Percentiles rank a stretch among this genome's conserved stretches.
These are phyloP conservation scores for Saitozyma podzolica DNA, from an alignment of 768 basidiomycete species.

Conservation along the genomic window DNA sequence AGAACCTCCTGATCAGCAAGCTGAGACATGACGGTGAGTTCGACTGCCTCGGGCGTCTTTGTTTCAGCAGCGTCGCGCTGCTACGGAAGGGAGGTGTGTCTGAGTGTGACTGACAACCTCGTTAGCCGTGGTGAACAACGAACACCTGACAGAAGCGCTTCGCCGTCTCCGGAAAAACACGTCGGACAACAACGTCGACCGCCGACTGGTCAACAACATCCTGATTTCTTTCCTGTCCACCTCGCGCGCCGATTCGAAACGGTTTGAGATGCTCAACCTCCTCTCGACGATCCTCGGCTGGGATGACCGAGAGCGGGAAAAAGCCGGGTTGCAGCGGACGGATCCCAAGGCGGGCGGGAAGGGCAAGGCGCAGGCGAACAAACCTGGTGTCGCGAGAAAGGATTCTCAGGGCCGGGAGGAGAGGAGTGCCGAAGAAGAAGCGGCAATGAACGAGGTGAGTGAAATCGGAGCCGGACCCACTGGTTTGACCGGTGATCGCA, in stretches of 20 bases:
- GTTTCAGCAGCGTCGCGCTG: not conserved
- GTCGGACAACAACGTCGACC: constrained; percentile 82
- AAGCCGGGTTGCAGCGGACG: constrained; percentile 76
- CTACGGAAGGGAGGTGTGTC: not conserved
- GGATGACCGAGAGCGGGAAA: constrained; percentile 86
- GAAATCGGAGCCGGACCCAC: not conserved
- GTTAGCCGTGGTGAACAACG: constrained; percentile 91
- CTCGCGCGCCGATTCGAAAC: constrained; percentile 86
- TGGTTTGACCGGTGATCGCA: not conserved
- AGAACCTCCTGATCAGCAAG: constrained; percentile 90
- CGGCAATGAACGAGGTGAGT: constrained; percentile 52
- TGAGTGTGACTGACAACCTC: constrained; percentile 12
- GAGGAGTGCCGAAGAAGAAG: constrained; percentile 65
- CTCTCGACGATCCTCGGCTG: constrained; percentile 88
- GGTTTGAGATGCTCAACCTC: constrained; percentile 92
- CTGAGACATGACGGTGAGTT: constrained; percentile 84
- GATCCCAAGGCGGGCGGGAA: constrained; percentile 27
- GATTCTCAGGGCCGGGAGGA: constrained; percentile 53
- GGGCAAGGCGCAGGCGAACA: constrained; percentile 6
- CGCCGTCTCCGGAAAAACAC: constrained; percentile 84
- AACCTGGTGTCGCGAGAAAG: constrained; percentile 52
- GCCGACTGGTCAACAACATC: constrained; percentile 88
- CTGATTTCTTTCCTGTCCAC: constrained; percentile 85
- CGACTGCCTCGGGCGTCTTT: not conserved
- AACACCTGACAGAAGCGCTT: constrained; percentile 96